A percentile compares a stretch with the other conserved stretches of the same genome.
Conservation (phyloP, 208 protist genomes). For the Crithidia thermophila region DNA sequence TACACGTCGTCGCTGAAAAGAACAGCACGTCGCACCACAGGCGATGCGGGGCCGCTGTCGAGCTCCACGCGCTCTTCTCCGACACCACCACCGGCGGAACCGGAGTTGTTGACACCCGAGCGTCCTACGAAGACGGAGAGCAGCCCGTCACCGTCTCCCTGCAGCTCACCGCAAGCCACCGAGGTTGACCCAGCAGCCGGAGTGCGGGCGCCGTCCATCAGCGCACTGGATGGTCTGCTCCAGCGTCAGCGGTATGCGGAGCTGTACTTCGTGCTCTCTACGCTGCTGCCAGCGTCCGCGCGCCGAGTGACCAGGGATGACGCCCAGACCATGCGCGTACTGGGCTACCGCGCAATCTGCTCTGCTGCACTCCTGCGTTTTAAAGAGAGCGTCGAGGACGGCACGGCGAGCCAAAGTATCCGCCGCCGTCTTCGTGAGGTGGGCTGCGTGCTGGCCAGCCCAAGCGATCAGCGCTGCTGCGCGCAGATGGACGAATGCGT, state of each 20-base stretch:
- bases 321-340: slow-evolving; percentile 8
- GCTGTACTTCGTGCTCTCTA: slow-evolving; percentile 31
- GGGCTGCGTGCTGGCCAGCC: background rate
- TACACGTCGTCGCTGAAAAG: slow-evolving; percentile 18
- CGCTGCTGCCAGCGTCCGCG: background rate
- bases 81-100: background rate
- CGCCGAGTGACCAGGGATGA: slow-evolving; percentile 1
- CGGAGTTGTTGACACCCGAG: no score
- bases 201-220: background rate
- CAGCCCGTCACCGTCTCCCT: no score
- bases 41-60: no score
- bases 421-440: background rate
- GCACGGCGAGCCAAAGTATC: slow-evolving; percentile 24
- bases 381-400: slow-evolving; percentile 76
- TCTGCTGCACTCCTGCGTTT: slow-evolving; percentile 74
- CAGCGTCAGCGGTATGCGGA: slow-evolving; percentile 31
- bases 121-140: no score
- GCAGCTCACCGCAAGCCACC: background rate
- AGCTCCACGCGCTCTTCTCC: background rate
- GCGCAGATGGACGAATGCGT: slow-evolving; percentile 14
- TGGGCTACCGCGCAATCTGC: slow-evolving; percentile 53
- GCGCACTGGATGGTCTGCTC: background rate
- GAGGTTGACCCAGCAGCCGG: background rate
- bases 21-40: background rate
- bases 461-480: background rate